Percentiles rank a stretch among this genome's conserved stretches.
Evolutionary conservation across 2,329 filamentous ascomycete genomes (phyloP).

Genomic region (Fusarium xylarioides): DNA sequence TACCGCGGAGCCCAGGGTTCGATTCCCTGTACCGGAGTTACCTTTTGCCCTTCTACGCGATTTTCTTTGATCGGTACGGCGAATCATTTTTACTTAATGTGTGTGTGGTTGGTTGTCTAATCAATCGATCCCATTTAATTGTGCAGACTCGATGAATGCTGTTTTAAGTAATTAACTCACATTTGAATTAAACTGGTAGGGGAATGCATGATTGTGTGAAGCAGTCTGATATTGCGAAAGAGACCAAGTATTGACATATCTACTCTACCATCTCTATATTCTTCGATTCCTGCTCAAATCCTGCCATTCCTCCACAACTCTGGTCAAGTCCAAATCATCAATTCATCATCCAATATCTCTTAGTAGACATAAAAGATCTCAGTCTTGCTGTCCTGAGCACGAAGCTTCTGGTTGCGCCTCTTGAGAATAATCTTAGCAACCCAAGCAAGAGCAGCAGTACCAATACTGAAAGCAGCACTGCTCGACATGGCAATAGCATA

Average conservation of each 20-base stretch:
- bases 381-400: slow-evolving; percentile 37
- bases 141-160: neutral
- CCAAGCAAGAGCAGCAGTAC: slow-evolving; percentile 53
- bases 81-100: neutral
- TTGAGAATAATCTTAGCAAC: slow-evolving; percentile 48
- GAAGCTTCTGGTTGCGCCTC: slow-evolving; percentile 49
- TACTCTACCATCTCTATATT: slow-evolving; percentile 7
- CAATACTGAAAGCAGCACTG: slow-evolving; percentile 44
- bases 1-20: slow-evolving; percentile 42
- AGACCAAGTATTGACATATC: slow-evolving; percentile 23
- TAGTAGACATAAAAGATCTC: slow-evolving; percentile 46
- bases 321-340: neutral
- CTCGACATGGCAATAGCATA: slow-evolving; percentile 36
- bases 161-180: too few species aligned
- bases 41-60: accelerated
- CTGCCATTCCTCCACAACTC: too few species aligned
- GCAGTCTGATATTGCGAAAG: neutral
- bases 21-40: slow-evolving; percentile 43
- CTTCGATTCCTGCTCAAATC: neutral
- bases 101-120: too few species aligned
- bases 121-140: too few species aligned
- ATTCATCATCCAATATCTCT: neutral
- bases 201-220: neutral
- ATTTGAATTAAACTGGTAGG: neutral
- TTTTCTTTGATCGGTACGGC: neutral